Percentiles rank a stretch among this genome's conserved stretches.
These are phyloP conservation scores for Candida labiduridarum DNA, from an alignment of 1,139 yeast genomes.

Conservation along the genomic window DNA sequence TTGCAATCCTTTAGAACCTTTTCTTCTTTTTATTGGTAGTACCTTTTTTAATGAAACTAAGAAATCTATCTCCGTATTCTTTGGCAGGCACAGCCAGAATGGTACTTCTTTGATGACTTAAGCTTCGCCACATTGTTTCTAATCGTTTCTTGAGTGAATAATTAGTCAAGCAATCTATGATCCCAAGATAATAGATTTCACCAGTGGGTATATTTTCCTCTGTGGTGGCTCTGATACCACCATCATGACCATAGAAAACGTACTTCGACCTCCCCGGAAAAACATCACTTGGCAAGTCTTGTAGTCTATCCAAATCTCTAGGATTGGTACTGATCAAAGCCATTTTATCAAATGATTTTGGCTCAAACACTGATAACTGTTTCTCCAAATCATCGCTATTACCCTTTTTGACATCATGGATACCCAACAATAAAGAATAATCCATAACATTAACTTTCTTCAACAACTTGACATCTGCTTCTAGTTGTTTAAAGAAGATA, in stretches of 20 bases:
- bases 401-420: slow-evolving; percentile 72
- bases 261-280: slow-evolving; percentile 54
- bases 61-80: slow-evolving; percentile 88
- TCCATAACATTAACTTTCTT: slow-evolving; percentile 89
- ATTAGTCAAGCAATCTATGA: slow-evolving; percentile 90
- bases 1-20: neutral
- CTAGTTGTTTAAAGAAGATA: slow-evolving; percentile 67
- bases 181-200: slow-evolving; percentile 85
- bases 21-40: slow-evolving; percentile 18
- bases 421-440: slow-evolving; percentile 84
- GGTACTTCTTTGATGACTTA: slow-evolving; percentile 67
- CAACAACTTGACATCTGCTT: slow-evolving; percentile 71
- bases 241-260: slow-evolving; percentile 77
- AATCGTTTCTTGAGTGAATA: slow-evolving; percentile 75
- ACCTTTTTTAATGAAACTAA: slow-evolving; percentile 61
- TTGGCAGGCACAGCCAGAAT: slow-evolving; percentile 89
- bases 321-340: slow-evolving; percentile 54
- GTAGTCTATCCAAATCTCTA: slow-evolving; percentile 39
- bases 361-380: slow-evolving; percentile 51
- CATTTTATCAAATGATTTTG: slow-evolving; percentile 41
- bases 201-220: slow-evolving; percentile 61
- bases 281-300: slow-evolving; percentile 49
- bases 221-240: slow-evolving; percentile 82
- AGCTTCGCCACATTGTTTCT: slow-evolving; percentile 84
- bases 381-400: slow-evolving; percentile 42